A percentile compares a stretch with the other conserved stretches of the same genome.
Conservation (phyloP, 208 protist genomes). For the Endotrypanum monterogeii region DNA sequence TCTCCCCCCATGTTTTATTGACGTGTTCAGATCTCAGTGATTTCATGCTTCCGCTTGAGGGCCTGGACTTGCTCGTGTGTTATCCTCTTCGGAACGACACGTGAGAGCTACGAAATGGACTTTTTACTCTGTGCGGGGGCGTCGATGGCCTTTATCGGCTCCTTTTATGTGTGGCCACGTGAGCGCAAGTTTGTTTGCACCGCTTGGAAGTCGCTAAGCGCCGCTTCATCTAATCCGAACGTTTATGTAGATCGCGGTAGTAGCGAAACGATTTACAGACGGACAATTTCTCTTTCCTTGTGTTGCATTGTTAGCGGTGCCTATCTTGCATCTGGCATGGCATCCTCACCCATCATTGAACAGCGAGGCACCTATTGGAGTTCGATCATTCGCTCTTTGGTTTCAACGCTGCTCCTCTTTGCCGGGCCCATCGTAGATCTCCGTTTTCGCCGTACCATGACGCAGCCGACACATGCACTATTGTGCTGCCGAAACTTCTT, state of each 20-base stretch:
- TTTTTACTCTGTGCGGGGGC: constrained; percentile 29
- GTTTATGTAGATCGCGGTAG: constrained; percentile 53
- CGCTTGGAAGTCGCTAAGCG: constrained; percentile 33
- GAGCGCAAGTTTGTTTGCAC: constrained; percentile 42
- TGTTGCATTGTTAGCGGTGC: constrained; percentile 15
- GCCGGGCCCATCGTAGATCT: constrained; percentile 38
- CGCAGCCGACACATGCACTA: constrained; percentile 2
- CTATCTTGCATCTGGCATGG: constrained; percentile 12
- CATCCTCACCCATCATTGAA: not conserved
- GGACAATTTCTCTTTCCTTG: constrained; percentile 28
- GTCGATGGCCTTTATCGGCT: constrained; percentile 47
- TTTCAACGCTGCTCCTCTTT: constrained; percentile 54
- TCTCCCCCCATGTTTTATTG: too few species aligned
- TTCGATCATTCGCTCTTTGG: constrained; percentile 5
- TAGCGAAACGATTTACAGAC: constrained; percentile 35
- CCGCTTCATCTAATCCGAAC: constrained; percentile 26
- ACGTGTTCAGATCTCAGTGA: not conserved
- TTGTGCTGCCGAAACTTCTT: constrained; percentile 49
- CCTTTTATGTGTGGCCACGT: constrained; percentile 64
- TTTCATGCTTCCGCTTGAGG: not conserved
- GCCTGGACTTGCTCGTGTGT: not conserved
- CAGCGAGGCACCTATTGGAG: not conserved
- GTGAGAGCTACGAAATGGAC: constrained; percentile 39
- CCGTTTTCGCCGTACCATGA: constrained; percentile 1
- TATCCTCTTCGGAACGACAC: not conserved